These are phyloP conservation scores for Manihot esculenta DNA, from an alignment of 441 rosid species.

Conservation along the genomic window DNA sequence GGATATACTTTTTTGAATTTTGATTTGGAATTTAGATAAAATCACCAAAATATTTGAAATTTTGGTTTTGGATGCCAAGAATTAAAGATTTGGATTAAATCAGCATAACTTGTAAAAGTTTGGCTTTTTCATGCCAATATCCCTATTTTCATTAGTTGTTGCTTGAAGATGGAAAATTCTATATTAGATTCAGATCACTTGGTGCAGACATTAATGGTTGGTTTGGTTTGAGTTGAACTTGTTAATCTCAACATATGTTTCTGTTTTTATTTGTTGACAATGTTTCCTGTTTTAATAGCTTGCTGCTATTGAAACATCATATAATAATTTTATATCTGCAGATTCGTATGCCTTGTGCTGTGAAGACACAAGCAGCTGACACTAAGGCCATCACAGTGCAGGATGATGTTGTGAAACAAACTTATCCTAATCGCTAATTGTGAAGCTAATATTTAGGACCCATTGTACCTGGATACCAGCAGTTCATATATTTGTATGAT, in stretches of 20 bases:
- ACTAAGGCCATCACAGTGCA: background rate
- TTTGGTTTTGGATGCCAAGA: too few relatives aligned
- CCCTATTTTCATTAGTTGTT: too few relatives aligned
- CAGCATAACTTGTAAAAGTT: too few relatives aligned
- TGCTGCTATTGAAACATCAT: background rate
- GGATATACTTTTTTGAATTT: too few relatives aligned
- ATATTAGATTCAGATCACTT: background rate
- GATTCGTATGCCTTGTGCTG: background rate
- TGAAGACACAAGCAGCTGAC: background rate
- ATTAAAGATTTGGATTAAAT: too few relatives aligned
- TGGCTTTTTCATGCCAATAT: too few relatives aligned
- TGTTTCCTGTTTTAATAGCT: background rate
- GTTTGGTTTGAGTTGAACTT: background rate
- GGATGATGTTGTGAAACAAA: background rate
- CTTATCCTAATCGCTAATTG: too few relatives aligned
- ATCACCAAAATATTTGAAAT: too few relatives aligned
- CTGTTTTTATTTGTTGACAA: background rate
- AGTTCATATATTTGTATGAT: background rate
- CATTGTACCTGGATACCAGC: background rate
- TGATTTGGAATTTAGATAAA: too few relatives aligned
- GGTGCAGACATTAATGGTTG: background rate
- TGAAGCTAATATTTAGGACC: too few relatives aligned
- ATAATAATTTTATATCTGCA: slow-evolving; percentile 8
- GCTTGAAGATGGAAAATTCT: background rate
- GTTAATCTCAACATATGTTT: background rate